phyloP scores from a whole-genome alignment of 2,329 filamentous ascomycete species.

The Cordyceps farinosa region DNA sequence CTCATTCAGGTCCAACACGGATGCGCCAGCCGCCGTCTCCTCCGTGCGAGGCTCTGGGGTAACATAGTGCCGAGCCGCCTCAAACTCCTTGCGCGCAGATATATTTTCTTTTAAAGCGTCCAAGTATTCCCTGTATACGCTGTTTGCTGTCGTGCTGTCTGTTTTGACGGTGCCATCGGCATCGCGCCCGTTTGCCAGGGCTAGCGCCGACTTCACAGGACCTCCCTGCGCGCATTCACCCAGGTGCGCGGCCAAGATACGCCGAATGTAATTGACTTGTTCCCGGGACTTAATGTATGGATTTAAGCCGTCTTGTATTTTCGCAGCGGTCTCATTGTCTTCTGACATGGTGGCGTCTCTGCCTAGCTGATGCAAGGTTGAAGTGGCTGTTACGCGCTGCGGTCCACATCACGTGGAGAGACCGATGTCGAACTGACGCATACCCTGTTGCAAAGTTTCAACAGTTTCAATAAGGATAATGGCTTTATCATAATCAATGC shows the following conservation, averaged over 20 bases:
- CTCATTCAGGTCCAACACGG: constrained; percentile 39
- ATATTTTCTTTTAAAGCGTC: constrained; percentile 51
- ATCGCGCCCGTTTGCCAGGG: constrained; percentile 42
- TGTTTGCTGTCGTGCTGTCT: constrained; percentile 36
- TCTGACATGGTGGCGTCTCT: constrained; percentile 27
- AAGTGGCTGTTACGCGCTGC: not conserved
- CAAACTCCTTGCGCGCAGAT: constrained; percentile 48
- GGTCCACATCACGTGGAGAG: not conserved
- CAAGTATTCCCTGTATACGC: constrained; percentile 52
- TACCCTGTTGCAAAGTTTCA: too few species aligned
- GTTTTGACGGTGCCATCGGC: constrained; percentile 22
- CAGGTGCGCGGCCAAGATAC: constrained; percentile 52
- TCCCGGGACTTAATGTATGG: constrained; percentile 56
- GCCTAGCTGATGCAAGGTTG: constrained; percentile 4
- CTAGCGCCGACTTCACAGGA: constrained; percentile 42
- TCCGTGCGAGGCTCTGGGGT: not conserved
- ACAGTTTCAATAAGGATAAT: not conserved
- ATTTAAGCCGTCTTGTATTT: constrained; percentile 41
- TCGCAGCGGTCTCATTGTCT: constrained; percentile 32
- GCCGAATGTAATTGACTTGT: constrained; percentile 54
- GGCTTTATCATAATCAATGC: too few species aligned
- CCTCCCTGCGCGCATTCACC: constrained; percentile 42
- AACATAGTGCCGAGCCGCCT: constrained; percentile 26
- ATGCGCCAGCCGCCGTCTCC: constrained; percentile 18
- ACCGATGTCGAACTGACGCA: too few species aligned